These are phyloP conservation scores for Bruguiera parviflora DNA, from an alignment of 345 rosid genomes.

Conservation along the genomic window DNA sequence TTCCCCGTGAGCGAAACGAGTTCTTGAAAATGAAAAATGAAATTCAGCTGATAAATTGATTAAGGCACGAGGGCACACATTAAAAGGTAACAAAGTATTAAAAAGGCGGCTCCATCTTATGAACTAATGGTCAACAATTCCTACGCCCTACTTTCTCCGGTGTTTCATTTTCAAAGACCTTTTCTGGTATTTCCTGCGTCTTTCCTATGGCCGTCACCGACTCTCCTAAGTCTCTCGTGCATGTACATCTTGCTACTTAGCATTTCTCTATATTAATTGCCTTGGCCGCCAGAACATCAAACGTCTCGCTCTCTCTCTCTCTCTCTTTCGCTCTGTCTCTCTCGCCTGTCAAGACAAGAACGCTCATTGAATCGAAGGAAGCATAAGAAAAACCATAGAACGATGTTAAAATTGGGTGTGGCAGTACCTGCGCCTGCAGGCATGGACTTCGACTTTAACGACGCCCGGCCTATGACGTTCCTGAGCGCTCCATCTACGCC, in stretches of 20 bases:
- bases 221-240: not conserved
- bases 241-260: too few relatives aligned
- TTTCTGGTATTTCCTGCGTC: not conserved
- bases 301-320: not conserved
- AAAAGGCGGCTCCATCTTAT: constrained; percentile 13
- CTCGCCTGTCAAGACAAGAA: not conserved
- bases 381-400: not conserved
- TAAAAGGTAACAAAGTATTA: not conserved
- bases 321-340: not conserved
- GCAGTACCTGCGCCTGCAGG: constrained; percentile 30
- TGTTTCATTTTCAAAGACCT: not conserved
- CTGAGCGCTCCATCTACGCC: constrained; percentile 73
- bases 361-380: not conserved
- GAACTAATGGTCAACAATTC: constrained; percentile 10
- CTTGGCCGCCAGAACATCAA: not conserved
- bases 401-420: constrained; percentile 38
- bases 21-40: not conserved
- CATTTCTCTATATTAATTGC: not conserved
- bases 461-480: constrained; percentile 34
- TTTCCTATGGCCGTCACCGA: not conserved
- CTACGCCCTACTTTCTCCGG: not conserved
- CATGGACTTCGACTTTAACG: constrained; percentile 57
- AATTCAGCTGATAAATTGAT: not conserved
- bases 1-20: not conserved
- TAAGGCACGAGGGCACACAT: too few relatives aligned